A percentile compares a stretch with the other conserved stretches of the same genome.
Conservation (phyloP, 106 monocot species). For the Narthecium ossifragum region DNA sequence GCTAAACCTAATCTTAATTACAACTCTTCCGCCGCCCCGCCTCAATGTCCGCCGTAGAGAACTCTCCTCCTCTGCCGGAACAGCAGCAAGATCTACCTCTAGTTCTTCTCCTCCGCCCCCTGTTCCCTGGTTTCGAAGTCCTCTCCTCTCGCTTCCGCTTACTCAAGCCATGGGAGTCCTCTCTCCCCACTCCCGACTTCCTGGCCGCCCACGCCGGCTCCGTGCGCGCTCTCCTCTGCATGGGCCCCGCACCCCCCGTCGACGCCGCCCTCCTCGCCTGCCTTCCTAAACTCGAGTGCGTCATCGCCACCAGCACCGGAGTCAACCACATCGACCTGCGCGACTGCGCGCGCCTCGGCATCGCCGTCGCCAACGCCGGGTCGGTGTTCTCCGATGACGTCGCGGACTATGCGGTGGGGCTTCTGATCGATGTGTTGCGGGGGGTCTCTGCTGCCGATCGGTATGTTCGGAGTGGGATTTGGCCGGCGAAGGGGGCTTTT, state of each 20-base stretch:
- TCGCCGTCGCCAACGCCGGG: conserved; percentile 36
- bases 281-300: conserved; percentile 17
- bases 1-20: no score
- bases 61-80: no score
- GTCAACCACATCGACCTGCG: conserved; percentile 24
- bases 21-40: neutral
- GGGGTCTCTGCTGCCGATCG: conserved; percentile 27
- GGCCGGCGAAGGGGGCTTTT: conserved; percentile 21
- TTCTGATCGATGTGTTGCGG: conserved; percentile 35
- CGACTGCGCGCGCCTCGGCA: conserved; percentile 22
- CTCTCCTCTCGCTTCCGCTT: neutral
- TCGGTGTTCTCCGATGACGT: conserved; percentile 19
- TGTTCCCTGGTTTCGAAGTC: neutral
- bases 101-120: neutral
- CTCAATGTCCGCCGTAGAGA: neutral
- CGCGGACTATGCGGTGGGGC: conserved; percentile 40
- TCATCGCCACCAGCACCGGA: conserved; percentile 13
- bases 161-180: conserved; percentile 10
- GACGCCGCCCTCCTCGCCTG: conserved; percentile 7
- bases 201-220: conserved; percentile 8
- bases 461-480: conserved; percentile 21
- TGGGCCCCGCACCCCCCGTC: neutral
- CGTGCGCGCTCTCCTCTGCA: conserved; percentile 15
- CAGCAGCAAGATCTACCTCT: neutral
- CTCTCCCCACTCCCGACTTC: conserved; percentile 4